These are phyloP conservation scores for Apiospora malaysiana DNA, from an alignment of 2,329 filamentous ascomycete species.

Conservation along the genomic window DNA sequence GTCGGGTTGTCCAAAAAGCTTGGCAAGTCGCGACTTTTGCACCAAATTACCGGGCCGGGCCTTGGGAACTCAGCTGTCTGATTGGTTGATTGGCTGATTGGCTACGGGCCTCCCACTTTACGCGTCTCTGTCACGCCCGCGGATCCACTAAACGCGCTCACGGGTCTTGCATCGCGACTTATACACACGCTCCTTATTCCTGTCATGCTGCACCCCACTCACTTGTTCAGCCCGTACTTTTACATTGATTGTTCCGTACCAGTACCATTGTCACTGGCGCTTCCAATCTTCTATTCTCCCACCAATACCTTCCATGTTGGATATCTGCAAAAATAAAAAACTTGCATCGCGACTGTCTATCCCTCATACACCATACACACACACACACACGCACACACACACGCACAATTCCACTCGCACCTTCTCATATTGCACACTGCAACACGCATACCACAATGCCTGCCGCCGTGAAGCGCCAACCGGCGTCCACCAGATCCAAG, in stretches of 20 bases:
- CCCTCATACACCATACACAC: no score
- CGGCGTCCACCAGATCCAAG: slow-evolving; percentile 32
- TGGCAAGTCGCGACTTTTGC: slow-evolving; percentile 14
- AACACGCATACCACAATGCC: slow-evolving; percentile 34
- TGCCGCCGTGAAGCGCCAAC: slow-evolving; percentile 37
- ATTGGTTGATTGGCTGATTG: background rate
- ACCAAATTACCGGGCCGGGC: slow-evolving; percentile 1
- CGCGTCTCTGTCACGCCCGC: background rate
- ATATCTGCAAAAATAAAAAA: background rate
- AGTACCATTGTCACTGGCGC: background rate
- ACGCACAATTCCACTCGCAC: background rate
- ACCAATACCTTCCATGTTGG: slow-evolving; percentile 17
- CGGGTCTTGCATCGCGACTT: slow-evolving; percentile 17
- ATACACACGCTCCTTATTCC: slow-evolving; percentile 20
- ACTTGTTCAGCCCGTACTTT: background rate
- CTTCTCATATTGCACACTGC: background rate
- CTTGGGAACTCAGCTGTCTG: background rate
- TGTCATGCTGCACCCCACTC: slow-evolving; percentile 1
- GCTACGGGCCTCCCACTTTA: slow-evolving; percentile 5
- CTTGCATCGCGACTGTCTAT: background rate
- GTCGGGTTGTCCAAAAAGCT: background rate
- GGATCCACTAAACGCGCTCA: background rate
- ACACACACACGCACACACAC: slow-evolving; percentile 9
- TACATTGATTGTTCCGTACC: slow-evolving; percentile 5
- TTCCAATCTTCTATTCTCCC: background rate